Evolutionary conservation across 345 rosid genomes (phyloP).

Genomic region (Laguncularia racemosa): DNA sequence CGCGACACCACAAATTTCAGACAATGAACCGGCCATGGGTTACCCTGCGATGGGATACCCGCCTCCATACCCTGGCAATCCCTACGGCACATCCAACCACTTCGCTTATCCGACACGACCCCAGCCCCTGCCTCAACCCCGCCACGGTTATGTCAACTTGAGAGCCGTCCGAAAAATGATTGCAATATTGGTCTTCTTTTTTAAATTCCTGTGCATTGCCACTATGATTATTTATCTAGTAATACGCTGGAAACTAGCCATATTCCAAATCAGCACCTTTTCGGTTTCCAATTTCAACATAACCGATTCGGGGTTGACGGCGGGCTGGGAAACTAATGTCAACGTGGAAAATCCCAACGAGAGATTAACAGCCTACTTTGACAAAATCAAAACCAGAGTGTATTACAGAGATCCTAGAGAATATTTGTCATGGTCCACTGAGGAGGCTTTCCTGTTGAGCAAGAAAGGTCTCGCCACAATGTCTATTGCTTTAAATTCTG

Average conservation of each 20-base stretch:
- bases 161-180: not conserved
- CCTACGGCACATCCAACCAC: not conserved
- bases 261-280: not conserved
- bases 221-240: not conserved
- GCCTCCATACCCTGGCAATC: not conserved
- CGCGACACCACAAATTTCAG: not conserved
- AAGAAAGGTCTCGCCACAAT: not conserved
- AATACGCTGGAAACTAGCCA: not conserved
- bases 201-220: not conserved
- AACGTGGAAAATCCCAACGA: conserved; percentile 3
- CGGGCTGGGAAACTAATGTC: conserved; percentile 4
- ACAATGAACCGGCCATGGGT: conserved; percentile 5
- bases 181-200: not conserved
- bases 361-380: not conserved
- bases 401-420: not conserved
- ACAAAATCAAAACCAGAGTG: not conserved
- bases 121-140: not conserved
- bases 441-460: not conserved
- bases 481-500: not conserved
- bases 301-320: conserved; percentile 3
- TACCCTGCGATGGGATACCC: conserved; percentile 7
- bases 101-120: not conserved
- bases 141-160: no score
- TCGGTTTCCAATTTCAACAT: conserved; percentile 1
- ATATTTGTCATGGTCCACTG: not conserved